Evolutionary conservation across 148 eudicot species (phyloP).

Genomic region (Persicaria maculosa): DNA sequence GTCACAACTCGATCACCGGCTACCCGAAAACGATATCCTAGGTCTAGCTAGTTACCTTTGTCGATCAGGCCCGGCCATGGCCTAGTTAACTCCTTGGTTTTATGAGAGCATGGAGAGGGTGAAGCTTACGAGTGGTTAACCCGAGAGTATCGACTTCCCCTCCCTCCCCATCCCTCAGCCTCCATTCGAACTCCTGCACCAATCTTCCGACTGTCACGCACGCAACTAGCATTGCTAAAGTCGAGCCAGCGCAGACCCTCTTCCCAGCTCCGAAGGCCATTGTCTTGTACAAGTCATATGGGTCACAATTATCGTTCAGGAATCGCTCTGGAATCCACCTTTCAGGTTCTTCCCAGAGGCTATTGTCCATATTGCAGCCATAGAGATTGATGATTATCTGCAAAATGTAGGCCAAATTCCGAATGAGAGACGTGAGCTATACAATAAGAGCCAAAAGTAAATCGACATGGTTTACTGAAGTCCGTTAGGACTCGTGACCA

Average conservation of each 20-base stretch:
- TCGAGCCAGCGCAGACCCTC: slow-evolving; percentile 73
- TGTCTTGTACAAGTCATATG: slow-evolving; percentile 59
- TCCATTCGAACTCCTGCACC: slow-evolving; percentile 59
- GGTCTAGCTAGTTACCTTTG: no score
- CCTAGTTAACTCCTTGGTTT: neutral
- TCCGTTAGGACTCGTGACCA: no score
- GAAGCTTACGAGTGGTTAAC: slow-evolving; percentile 36
- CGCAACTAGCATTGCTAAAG: slow-evolving; percentile 28
- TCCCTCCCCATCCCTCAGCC: slow-evolving; percentile 36
- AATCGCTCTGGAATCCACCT: slow-evolving; percentile 88
- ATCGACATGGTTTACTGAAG: neutral
- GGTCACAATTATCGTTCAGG: slow-evolving; percentile 28
- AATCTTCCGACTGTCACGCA: slow-evolving; percentile 41
- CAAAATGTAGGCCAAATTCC: neutral
- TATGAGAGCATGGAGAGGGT: slow-evolving; percentile 10
- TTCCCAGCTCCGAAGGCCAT: slow-evolving; percentile 94
- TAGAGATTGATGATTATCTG: slow-evolving; percentile 75
- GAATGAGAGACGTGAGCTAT: no score
- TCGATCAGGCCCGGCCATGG: neutral
- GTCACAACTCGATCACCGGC: no score
- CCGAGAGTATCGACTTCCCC: slow-evolving; percentile 37
- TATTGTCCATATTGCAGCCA: slow-evolving; percentile 79
- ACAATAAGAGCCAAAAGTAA: neutral
- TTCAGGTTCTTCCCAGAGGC: slow-evolving; percentile 63
- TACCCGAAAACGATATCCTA: no score